These are phyloP conservation scores for Coemansia sp. DNA, from an alignment of 192 early-diverging fungal genomes.

Conservation along the genomic window DNA sequence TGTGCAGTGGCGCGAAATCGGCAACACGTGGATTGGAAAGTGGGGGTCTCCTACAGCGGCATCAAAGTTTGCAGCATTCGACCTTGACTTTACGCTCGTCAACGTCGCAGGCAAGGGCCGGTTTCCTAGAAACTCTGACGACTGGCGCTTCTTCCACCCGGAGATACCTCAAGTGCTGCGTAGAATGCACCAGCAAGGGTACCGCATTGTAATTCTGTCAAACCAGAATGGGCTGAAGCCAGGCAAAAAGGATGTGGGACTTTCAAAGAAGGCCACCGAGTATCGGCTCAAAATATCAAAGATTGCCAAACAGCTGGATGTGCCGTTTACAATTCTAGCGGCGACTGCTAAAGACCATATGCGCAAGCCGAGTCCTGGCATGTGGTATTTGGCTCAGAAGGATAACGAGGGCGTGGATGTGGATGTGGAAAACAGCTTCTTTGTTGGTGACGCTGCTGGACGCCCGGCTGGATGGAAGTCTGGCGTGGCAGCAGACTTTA, in stretches of 20 bases:
- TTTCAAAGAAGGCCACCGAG: conserved; percentile 22
- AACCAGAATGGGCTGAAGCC: conserved; percentile 34
- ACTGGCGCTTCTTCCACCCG: conserved; percentile 74
- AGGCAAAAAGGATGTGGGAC: conserved; percentile 10
- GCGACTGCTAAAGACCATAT: conserved; percentile 64
- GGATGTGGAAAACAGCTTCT: conserved; percentile 67
- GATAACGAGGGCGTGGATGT: conserved; percentile 33
- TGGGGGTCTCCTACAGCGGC: conserved; percentile 31
- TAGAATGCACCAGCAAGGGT: conserved; percentile 62
- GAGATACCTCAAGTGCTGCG: conserved; percentile 59
- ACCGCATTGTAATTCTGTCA: conserved; percentile 40
- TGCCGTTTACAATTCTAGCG: conserved; percentile 70
- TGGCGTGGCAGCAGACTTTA: conserved; percentile 65
- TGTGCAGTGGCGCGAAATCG: conserved; percentile 38
- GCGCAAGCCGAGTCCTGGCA: conserved; percentile 50
- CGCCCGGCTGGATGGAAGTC: conserved; percentile 62
- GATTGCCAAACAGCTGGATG: conserved; percentile 70
- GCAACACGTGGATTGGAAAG: conserved; percentile 42
- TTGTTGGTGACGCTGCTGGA: conserved; percentile 94
- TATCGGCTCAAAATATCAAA: conserved; percentile 65
- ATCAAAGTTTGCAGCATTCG: conserved; percentile 47
- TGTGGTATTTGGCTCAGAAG: conserved; percentile 39
- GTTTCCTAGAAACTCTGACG: conserved; percentile 65
- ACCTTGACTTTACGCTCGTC: conserved; percentile 75
- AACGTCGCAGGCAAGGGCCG: conserved; percentile 58